Percentiles rank a stretch among this genome's conserved stretches.
These are phyloP conservation scores for Macaranga tanarius DNA, from an alignment of 441 rosid species.

Conservation along the genomic window DNA sequence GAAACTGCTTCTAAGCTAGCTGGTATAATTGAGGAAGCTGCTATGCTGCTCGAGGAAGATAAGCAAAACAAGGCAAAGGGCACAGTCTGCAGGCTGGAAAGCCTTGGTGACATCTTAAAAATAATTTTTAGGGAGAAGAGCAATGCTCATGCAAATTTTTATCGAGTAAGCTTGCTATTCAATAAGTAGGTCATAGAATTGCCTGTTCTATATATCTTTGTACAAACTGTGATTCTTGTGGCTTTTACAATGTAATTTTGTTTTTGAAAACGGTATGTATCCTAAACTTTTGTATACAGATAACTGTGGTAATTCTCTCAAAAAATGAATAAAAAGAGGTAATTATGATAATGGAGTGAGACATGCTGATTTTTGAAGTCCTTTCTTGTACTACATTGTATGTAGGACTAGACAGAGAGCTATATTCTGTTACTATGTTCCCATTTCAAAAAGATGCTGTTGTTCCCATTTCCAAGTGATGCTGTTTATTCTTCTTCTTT, in stretches of 20 bases:
- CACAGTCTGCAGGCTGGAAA: conserved; percentile 72
- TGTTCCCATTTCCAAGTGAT: too few species aligned
- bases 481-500: neutral
- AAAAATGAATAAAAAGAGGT: too few species aligned
- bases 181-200: conserved; percentile 8
- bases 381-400: neutral
- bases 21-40: conserved; percentile 71
- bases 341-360: neutral
- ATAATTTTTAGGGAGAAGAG: conserved; percentile 67
- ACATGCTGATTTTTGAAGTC: neutral
- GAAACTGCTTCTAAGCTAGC: conserved; percentile 77
- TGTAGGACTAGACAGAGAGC: conserved; percentile 7
- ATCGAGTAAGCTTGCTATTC: conserved; percentile 65
- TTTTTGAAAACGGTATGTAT: neutral
- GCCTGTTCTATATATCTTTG: neutral
- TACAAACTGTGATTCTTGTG: neutral
- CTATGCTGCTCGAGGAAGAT: conserved; percentile 71
- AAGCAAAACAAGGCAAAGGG: conserved; percentile 51
- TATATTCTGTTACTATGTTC: neutral
- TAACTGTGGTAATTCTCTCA: neutral
- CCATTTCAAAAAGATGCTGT: neutral
- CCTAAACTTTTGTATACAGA: neutral
- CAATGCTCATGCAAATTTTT: conserved; percentile 60
- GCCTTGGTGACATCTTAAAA: conserved; percentile 64
- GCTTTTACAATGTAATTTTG: neutral